Percentiles rank a stretch among this genome's conserved stretches.
Conservation (phyloP, 176 grass and related monocot genomes). For the Echinochloa phyllopogon region DNA sequence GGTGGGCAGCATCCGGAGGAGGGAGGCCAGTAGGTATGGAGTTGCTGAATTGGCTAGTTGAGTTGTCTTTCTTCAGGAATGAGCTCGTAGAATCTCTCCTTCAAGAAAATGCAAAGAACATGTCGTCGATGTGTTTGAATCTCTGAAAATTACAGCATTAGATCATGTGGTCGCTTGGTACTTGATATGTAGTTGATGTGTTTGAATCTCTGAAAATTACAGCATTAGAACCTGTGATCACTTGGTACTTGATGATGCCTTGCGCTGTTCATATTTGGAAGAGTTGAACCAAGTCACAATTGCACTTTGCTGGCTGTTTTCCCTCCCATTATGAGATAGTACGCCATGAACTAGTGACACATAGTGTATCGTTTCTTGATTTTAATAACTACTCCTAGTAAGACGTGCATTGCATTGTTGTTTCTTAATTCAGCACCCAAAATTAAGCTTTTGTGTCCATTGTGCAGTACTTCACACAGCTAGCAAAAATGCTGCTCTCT, state of each 20-base stretch:
- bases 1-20: conserved; percentile 67
- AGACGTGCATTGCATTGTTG: no score
- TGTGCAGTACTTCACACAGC: not conserved
- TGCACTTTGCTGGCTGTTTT: not conserved
- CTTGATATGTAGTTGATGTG: not conserved
- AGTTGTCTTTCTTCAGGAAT: not conserved
- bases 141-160: conserved; percentile 9
- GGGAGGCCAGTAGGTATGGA: conserved; percentile 68
- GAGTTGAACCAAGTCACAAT: not conserved
- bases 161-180: not conserved
- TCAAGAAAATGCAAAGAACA: not conserved
- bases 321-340: not conserved
- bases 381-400: not conserved
- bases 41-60: conserved; percentile 26
- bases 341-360: not conserved
- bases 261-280: conserved; percentile 12
- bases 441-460: not conserved
- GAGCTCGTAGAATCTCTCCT: not conserved
- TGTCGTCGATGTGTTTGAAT: not conserved
- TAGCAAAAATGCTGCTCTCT: not conserved
- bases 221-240: not conserved
- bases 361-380: not conserved
- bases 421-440: not conserved
- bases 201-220: not conserved
- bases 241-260: not conserved